Percentiles rank a stretch among this genome's conserved stretches.
phyloP scores from a whole-genome alignment of 2,329 filamentous ascomycete genomes.

The Hypoxylon sp. region DNA sequence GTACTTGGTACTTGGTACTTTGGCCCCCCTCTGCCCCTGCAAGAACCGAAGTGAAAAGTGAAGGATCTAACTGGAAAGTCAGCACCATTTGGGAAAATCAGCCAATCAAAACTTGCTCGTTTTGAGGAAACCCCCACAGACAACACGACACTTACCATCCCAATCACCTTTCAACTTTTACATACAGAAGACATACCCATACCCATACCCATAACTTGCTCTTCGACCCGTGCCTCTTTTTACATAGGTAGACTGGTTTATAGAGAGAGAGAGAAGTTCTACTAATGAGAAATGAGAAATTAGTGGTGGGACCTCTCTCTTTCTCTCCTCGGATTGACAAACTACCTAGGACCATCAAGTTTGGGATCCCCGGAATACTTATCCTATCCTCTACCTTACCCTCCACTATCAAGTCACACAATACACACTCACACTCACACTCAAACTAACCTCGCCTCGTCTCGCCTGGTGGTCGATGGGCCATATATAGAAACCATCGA shows the following conservation, averaged over 20 bases:
- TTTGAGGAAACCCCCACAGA: conserved; percentile 42
- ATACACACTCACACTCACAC: conserved; percentile 8
- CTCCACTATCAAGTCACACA: too few relatives aligned
- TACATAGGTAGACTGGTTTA: conserved; percentile 17
- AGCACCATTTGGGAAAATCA: conserved; percentile 36
- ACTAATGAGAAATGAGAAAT: too few relatives aligned
- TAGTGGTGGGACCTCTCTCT: conserved; percentile 23
- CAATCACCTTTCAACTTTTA: conserved; percentile 37
- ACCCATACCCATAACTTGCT: too few relatives aligned
- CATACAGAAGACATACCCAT: too few relatives aligned
- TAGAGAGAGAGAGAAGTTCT: conserved; percentile 20
- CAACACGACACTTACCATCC: conserved; percentile 40
- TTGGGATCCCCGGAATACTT: not conserved
- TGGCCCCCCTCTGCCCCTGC: not conserved
- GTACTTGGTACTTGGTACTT: conserved; percentile 8
- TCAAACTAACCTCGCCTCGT: too few relatives aligned
- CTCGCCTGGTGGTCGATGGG: too few relatives aligned
- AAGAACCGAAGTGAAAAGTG: conserved; percentile 10
- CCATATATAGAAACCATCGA: conserved; percentile 18
- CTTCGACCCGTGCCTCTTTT: conserved; percentile 23
- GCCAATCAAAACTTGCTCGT: conserved; percentile 60
- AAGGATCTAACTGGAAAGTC: conserved; percentile 39
- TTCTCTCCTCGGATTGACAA: conserved; percentile 17
- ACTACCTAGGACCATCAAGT: not conserved
- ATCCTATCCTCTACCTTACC: too few relatives aligned